Conservation (phyloP, 2,329 filamentous ascomycete species). For the Dactylellina sp. region DNA sequence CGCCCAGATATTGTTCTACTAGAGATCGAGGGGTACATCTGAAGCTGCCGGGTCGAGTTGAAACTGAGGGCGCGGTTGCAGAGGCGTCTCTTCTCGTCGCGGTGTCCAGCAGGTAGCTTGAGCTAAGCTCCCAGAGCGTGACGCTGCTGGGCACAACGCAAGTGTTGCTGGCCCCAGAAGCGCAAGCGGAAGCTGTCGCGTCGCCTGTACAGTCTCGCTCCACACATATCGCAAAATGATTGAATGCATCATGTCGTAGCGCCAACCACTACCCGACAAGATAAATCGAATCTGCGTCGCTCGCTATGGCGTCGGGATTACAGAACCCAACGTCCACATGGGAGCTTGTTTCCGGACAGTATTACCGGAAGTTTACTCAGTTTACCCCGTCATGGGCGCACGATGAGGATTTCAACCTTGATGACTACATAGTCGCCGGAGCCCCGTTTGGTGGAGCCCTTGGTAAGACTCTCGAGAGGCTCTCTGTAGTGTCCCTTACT, state of each 20-base stretch:
- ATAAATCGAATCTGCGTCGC: constrained; percentile 52
- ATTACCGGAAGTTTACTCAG: constrained; percentile 93
- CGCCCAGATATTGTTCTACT: too few relatives aligned
- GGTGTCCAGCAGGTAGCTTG: too few relatives aligned
- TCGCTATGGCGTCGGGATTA: constrained; percentile 54
- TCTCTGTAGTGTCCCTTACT: neutral
- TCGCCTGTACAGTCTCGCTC: constrained; percentile 30
- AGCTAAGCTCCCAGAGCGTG: neutral
- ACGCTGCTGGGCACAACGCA: constrained; percentile 50
- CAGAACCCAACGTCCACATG: constrained; percentile 79
- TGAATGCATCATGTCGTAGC: constrained; percentile 54
- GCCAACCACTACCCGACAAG: constrained; percentile 26
- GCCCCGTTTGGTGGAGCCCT: constrained; percentile 94
- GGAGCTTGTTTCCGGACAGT: constrained; percentile 91
- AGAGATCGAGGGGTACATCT: too few relatives aligned
- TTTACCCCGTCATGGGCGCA: constrained; percentile 84
- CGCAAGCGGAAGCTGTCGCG: constrained; percentile 42
- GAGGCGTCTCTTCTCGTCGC: too few relatives aligned
- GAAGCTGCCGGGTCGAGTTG: too few relatives aligned
- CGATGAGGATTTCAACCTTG: constrained; percentile 90
- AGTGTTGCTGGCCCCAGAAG: constrained; percentile 17
- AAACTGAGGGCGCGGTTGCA: too few relatives aligned
- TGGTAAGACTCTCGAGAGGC: constrained; percentile 70
- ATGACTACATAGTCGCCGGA: constrained; percentile 91
- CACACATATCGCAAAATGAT: constrained; percentile 3